A percentile compares a stretch with the other conserved stretches of the same genome.
Conservation (phyloP, 768 basidiomycete genomes). For the Collybia sordida region DNA sequence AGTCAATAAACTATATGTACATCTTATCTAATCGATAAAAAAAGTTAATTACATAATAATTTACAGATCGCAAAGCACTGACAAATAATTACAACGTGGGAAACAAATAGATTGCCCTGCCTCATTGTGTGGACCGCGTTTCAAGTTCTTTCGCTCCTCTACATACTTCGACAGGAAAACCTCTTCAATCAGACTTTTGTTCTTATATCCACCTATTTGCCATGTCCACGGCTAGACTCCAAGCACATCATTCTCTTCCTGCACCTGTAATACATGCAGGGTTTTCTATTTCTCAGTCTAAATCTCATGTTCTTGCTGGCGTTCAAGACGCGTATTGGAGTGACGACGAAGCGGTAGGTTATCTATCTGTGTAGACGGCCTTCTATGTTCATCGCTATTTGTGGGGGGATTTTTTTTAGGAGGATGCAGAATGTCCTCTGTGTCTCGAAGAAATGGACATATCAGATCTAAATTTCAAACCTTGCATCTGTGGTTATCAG, state of each 20-base stretch:
- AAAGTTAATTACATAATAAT: background rate
- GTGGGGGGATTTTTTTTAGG: slow-evolving; percentile 43
- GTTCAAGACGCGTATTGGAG: slow-evolving; percentile 98
- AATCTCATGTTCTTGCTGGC: slow-evolving; percentile 83
- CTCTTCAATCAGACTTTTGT: slow-evolving; percentile 1
- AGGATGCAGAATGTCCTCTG: slow-evolving; percentile 96
- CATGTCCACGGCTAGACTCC: slow-evolving; percentile 58
- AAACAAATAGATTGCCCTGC: slow-evolving; percentile 17
- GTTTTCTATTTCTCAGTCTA: slow-evolving; percentile 73
- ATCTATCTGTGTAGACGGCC: background rate
- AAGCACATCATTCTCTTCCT: slow-evolving; percentile 63
- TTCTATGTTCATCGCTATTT: too few species aligned
- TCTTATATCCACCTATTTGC: background rate
- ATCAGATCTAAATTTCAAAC: slow-evolving; percentile 98
- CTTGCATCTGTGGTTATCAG: slow-evolving; percentile 98
- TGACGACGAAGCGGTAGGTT: slow-evolving; percentile 80
- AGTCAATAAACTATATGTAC: too few species aligned
- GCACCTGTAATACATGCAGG: slow-evolving; percentile 74
- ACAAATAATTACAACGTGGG: slow-evolving; percentile 25
- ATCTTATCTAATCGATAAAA: background rate
- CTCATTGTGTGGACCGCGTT: slow-evolving; percentile 19
- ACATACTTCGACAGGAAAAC: slow-evolving; percentile 8
- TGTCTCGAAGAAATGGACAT: slow-evolving; percentile 99
- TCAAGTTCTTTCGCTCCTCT: slow-evolving; percentile 8
- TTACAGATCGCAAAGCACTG: background rate